A percentile compares a stretch with the other conserved stretches of the same genome.
phyloP scores from a whole-genome alignment of 768 basidiomycete species.

The Mycena latifolia region DNA sequence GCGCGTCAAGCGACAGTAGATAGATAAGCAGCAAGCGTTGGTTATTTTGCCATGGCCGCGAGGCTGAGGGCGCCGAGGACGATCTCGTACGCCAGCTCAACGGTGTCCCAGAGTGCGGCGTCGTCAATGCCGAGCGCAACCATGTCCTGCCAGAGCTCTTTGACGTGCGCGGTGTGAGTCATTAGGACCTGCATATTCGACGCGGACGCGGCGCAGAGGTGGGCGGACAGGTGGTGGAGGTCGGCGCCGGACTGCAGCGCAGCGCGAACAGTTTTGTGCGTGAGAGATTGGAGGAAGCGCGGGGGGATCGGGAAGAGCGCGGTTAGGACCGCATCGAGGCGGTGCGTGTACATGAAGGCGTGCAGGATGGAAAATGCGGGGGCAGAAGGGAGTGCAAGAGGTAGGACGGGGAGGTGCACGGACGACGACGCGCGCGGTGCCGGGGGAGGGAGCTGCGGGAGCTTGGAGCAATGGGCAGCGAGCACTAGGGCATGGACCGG shows the following conservation, averaged over 20 bases:
- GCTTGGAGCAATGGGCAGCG: slow-evolving; percentile 69
- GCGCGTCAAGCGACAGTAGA: slow-evolving; percentile 28
- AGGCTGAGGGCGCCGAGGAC: slow-evolving; percentile 68
- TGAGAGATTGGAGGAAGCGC: slow-evolving; percentile 56
- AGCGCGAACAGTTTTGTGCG: slow-evolving; percentile 56
- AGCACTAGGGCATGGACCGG: slow-evolving; percentile 75
- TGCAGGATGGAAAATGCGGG: slow-evolving; percentile 76
- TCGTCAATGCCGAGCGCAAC: slow-evolving; percentile 81
- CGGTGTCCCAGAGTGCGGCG: slow-evolving; percentile 79
- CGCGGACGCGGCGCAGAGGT: slow-evolving; percentile 62
- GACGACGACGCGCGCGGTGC: slow-evolving; percentile 44
- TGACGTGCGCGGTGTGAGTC: slow-evolving; percentile 74
- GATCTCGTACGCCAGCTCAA: slow-evolving; percentile 87
- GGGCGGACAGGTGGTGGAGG: slow-evolving; percentile 67
- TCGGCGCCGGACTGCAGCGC: slow-evolving; percentile 62
- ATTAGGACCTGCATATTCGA: slow-evolving; percentile 59
- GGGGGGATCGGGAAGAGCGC: slow-evolving; percentile 72
- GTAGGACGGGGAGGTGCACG: slow-evolving; percentile 74
- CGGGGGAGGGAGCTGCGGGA: slow-evolving; percentile 63
- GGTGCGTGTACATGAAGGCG: slow-evolving; percentile 77
- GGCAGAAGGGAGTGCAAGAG: slow-evolving; percentile 77
- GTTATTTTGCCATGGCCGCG: slow-evolving; percentile 43
- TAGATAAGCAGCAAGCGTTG: not conserved
- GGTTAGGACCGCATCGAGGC: slow-evolving; percentile 67
- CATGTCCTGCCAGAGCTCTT: slow-evolving; percentile 86